A percentile compares a stretch with the other conserved stretches of the same genome.
Evolutionary conservation across 495 filamentous ascomycete species (phyloP).

Genomic region (Astrothelium macrocarpum): DNA sequence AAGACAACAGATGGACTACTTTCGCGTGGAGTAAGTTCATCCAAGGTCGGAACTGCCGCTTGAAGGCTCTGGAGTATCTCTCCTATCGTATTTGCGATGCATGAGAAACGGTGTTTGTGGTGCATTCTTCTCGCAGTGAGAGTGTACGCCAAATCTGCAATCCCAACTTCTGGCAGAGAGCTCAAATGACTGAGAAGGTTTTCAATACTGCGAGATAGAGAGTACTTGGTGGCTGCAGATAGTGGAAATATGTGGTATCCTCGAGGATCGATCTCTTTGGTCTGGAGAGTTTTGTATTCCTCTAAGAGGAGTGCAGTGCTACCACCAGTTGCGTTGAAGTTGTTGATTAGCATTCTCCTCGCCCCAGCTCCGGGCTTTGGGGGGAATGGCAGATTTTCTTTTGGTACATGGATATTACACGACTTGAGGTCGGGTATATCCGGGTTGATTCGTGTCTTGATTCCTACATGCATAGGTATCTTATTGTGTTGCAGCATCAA

Average conservation of each 20-base stretch:
- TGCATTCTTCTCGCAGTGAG: slow-evolving; percentile 20
- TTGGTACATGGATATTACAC: slow-evolving; percentile 30
- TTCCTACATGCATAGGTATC: slow-evolving; percentile 31
- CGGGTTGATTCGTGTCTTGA: slow-evolving; percentile 37
- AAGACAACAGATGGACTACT: slow-evolving; percentile 12
- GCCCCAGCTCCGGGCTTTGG: slow-evolving; percentile 8
- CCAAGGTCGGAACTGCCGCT: neutral
- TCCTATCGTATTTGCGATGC: neutral
- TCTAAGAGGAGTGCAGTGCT: slow-evolving; percentile 48
- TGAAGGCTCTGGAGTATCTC: neutral
- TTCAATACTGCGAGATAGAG: neutral
- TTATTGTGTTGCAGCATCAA: slow-evolving; percentile 31
- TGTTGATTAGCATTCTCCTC: slow-evolving; percentile 39
- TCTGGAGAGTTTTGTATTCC: slow-evolving; percentile 26
- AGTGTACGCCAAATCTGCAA: slow-evolving; percentile 17
- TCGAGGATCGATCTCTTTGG: neutral
- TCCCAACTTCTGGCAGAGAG: slow-evolving; percentile 13
- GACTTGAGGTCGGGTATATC: slow-evolving; percentile 23
- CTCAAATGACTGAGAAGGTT: neutral
- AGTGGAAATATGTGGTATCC: neutral
- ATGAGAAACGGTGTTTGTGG: slow-evolving; percentile 10
- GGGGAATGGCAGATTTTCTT: slow-evolving; percentile 25
- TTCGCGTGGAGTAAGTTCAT: neutral
- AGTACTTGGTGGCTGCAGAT: neutral
- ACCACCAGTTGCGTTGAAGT: slow-evolving; percentile 53